Evolutionary conservation across 441 rosid genomes (phyloP).

Genomic region (Manihot esculenta): DNA sequence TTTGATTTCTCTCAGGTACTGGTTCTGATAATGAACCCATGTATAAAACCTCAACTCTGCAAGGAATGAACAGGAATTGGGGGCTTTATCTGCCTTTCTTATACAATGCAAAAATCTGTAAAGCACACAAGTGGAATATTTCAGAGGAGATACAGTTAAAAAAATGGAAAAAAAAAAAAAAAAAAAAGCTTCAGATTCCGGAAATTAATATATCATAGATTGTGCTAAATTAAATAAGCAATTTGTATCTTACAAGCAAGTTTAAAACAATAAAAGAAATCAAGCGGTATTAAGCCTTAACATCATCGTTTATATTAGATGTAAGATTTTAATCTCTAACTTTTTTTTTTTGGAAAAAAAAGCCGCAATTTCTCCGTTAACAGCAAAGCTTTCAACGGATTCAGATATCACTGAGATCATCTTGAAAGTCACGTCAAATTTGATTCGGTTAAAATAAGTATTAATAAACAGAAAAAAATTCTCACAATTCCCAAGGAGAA

Average conservation of each 20-base stretch:
- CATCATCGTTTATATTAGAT: too few species aligned
- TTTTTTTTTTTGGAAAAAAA: too few species aligned
- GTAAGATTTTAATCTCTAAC: too few species aligned
- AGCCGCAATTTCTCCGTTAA: not conserved
- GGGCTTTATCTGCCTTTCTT: slow-evolving; percentile 15
- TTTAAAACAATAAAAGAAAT: not conserved
- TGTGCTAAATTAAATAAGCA: not conserved
- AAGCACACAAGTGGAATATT: slow-evolving; percentile 16
- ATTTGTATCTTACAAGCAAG: not conserved
- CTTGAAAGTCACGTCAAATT: not conserved
- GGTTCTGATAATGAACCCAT: slow-evolving; percentile 56
- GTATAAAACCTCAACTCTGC: slow-evolving; percentile 18
- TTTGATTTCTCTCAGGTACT: slow-evolving; percentile 17
- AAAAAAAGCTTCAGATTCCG: not conserved
- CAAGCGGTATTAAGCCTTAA: too few species aligned
- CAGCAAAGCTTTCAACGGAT: not conserved
- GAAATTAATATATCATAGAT: not conserved
- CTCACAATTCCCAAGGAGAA: not conserved
- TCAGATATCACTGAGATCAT: not conserved
- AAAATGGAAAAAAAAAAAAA: too few species aligned
- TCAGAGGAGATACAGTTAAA: not conserved
- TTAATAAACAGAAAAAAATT: not conserved
- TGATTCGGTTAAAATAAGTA: not conserved
- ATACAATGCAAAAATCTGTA: slow-evolving; percentile 25
- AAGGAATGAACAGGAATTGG: slow-evolving; percentile 8